phyloP scores from a whole-genome alignment of 2,329 filamentous ascomycete genomes.

The Colletotrichum tamarilloi region DNA sequence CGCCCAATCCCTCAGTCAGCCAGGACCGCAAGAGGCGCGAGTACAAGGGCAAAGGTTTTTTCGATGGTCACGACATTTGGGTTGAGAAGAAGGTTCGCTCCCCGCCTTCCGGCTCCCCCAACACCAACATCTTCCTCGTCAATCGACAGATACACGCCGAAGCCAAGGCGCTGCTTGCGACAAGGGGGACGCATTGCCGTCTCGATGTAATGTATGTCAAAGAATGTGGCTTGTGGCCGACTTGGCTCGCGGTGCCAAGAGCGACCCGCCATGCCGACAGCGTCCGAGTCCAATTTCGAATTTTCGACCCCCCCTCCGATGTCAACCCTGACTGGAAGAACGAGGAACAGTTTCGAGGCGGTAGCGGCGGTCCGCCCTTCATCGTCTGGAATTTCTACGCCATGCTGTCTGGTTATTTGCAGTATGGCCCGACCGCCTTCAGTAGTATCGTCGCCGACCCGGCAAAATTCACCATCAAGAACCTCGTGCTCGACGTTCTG shows the following conservation, averaged over 20 bases:
- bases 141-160: constrained; percentile 37
- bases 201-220: constrained; percentile 38
- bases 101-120: constrained; percentile 28
- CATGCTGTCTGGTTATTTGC: constrained; percentile 34
- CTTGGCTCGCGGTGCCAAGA: constrained; percentile 37
- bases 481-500: constrained; percentile 33
- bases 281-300: constrained; percentile 36
- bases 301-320: constrained; percentile 34
- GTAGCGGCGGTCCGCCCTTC: constrained; percentile 34
- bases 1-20: constrained; percentile 26
- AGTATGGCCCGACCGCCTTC: constrained; percentile 33
- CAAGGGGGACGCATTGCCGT: constrained; percentile 27
- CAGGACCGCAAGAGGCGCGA: constrained; percentile 34
- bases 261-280: constrained; percentile 30
- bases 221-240: constrained; percentile 38
- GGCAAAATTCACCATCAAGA: constrained; percentile 27
- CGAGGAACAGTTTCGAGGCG: constrained; percentile 33
- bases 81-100: constrained; percentile 19
- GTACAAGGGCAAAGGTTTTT: constrained; percentile 35
- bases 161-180: constrained; percentile 29
- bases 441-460: constrained; percentile 28
- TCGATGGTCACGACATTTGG: constrained; percentile 37
- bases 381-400: constrained; percentile 37
- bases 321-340: constrained; percentile 37
- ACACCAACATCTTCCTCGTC: constrained; percentile 33